These are phyloP conservation scores for Psilocybe tampanensis DNA, from an alignment of 768 basidiomycete genomes.

Conservation along the genomic window DNA sequence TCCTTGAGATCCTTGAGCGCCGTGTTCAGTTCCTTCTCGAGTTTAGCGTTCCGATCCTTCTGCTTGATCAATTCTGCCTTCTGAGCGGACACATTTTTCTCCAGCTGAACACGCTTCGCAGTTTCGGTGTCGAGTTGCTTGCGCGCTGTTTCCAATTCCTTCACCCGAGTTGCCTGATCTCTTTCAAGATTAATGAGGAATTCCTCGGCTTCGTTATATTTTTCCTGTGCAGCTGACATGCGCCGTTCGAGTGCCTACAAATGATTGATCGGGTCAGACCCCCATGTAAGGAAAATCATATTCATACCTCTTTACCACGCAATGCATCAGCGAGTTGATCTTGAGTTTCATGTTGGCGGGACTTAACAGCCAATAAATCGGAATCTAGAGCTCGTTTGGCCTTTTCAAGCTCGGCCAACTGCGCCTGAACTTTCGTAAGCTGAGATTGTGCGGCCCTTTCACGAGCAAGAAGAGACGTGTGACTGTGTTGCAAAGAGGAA, in stretches of 20 bases:
- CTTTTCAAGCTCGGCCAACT: conserved; percentile 65
- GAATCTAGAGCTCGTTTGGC: conserved; percentile 67
- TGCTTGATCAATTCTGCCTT: conserved; percentile 71
- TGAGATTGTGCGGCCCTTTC: conserved; percentile 55
- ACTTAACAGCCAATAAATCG: conserved; percentile 69
- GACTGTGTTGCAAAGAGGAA: conserved; percentile 55
- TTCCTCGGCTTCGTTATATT: conserved; percentile 88
- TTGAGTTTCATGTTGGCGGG: conserved; percentile 70
- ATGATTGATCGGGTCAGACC: conserved; percentile 7
- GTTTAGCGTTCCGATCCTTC: conserved; percentile 69
- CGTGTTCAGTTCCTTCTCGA: conserved; percentile 81
- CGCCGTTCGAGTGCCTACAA: conserved; percentile 76
- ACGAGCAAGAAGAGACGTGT: conserved; percentile 65
- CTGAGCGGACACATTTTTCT: conserved; percentile 61
- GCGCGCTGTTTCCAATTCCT: conserved; percentile 69
- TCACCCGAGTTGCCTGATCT: conserved; percentile 73
- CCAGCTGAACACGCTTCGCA: conserved; percentile 72
- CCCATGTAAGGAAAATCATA: not conserved
- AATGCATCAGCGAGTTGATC: conserved; percentile 59
- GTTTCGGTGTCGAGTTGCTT: conserved; percentile 79
- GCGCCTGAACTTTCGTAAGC: conserved; percentile 48
- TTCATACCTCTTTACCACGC: conserved; percentile 74
- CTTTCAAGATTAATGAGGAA: conserved; percentile 81
- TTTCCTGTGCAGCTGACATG: conserved; percentile 67
- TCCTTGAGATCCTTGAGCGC: conserved; percentile 77